Evolutionary conservation across 257 asterid species (phyloP).

Genomic region (Solanum rostratum): DNA sequence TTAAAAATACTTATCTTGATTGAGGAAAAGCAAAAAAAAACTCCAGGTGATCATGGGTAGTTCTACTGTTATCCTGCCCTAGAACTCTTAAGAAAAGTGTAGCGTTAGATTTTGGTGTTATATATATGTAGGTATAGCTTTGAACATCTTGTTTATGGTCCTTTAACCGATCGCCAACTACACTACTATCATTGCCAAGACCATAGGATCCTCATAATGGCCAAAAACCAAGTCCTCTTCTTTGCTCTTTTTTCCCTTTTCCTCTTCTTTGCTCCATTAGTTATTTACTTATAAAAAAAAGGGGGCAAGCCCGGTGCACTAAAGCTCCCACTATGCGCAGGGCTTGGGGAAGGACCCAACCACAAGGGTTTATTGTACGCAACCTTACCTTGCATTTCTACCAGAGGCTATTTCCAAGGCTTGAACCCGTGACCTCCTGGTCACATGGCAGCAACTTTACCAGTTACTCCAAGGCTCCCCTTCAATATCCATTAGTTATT

Average conservation of each 20-base stretch:
- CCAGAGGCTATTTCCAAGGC: too few relatives aligned
- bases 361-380: too few relatives aligned
- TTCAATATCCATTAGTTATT: not conserved
- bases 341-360: too few relatives aligned
- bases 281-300: not conserved
- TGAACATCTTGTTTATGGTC: not conserved
- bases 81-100: not conserved
- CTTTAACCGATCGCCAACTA: not conserved
- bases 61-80: not conserved
- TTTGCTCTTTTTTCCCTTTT: too few relatives aligned
- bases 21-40: not conserved
- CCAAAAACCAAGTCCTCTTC: not conserved
- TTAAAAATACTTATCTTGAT: not conserved
- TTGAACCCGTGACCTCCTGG: too few relatives aligned
- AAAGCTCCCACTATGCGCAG: too few relatives aligned
- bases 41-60: not conserved
- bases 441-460: too few relatives aligned
- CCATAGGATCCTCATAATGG: not conserved
- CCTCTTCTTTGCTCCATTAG: not conserved
- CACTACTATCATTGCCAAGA: not conserved
- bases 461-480: too few relatives aligned
- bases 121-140: not conserved
- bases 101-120: not conserved
- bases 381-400: too few relatives aligned
- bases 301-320: too few relatives aligned